These are phyloP conservation scores for Balakata baccata DNA, from an alignment of 345 rosid genomes.

Conservation along the genomic window DNA sequence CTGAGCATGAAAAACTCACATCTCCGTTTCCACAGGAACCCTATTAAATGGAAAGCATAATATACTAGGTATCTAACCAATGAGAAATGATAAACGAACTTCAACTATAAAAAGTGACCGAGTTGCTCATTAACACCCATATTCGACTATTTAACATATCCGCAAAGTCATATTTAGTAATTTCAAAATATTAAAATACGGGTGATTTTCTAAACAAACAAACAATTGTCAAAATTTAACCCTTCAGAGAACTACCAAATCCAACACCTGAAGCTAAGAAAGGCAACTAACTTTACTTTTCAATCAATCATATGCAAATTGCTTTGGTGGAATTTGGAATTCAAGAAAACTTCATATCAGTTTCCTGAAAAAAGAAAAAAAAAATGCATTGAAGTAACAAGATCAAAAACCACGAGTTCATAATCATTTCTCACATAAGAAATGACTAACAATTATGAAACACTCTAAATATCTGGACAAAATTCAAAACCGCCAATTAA, in stretches of 20 bases:
- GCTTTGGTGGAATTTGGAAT: neutral
- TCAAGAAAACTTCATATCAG: neutral
- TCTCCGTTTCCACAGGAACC: constrained; percentile 54
- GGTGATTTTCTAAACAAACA: neutral
- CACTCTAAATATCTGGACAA: neutral
- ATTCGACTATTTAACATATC: neutral
- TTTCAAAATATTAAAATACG: neutral
- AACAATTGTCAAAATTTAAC: neutral
- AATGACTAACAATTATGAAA: neutral
- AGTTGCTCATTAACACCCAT: neutral
- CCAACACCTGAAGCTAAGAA: neutral
- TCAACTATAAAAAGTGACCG: neutral
- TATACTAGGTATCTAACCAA: neutral
- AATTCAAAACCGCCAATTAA: neutral
- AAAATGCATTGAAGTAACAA: neutral
- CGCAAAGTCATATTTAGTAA: neutral
- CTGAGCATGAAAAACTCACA: constrained; percentile 37
- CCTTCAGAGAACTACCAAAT: constrained; percentile 3
- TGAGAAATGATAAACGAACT: neutral
- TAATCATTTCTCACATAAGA: neutral
- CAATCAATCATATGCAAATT: neutral
- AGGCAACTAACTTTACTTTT: constrained; percentile 5
- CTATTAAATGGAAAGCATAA: constrained; percentile 26
- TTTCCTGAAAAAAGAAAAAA: constrained; percentile 1
- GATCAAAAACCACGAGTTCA: neutral